Base-by-base conservation (phyloP, 768 basidiomycete species). In the Galerina sulciceps region DNA sequence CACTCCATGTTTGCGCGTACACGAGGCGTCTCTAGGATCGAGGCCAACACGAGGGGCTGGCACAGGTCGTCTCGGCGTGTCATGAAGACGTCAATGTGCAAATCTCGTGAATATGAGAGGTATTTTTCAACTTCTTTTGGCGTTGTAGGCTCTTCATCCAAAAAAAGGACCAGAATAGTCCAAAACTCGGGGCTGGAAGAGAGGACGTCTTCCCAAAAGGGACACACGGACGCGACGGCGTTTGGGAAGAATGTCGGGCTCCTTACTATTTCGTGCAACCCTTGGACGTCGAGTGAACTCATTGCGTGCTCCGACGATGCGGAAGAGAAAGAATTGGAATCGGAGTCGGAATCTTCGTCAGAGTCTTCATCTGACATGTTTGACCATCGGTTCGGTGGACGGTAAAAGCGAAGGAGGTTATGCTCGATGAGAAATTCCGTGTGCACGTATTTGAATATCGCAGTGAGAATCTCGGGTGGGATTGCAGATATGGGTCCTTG, bases 391-490 rank as follows among this genome's bases (percentile, higher is more conserved):
- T 44, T 44, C 20, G 13, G 17, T 20, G 17, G 43, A 4, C 6
- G 17, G 22, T 2, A 13, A 10, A 44, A 1, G 22, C 1, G 1
- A 18, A 2, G 43, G 22, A 18, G 43, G 43, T n/a, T 17, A 44
- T 10, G 22, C 22, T 9, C 22, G 10, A n/a, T n/a, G 43, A 44
- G 17, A 8, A 22, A n/a, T n/a, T 44, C 35, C 20, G n/a, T 5
- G 54, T 55, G 54, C n/a, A 47, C 37, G 9, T 55, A 35, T 45
- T 55, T 38, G 45, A 55, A 55, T 26, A 47, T 47, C 20, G 38
- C 35, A 17, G 44, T n/a, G 4, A 55, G 20, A 23, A 48, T 55
- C 38, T 55, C 54, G 9, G 54, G 44, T 14, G 45, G 45, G 15
- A 55, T 14, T 23, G 52, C 13, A 11, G 20, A 26, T 17, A 43